Percentiles rank a stretch among this genome's conserved stretches.
Evolutionary conservation across 2,329 filamentous ascomycete genomes (phyloP).

Genomic region (Chaetomium globosum): DNA sequence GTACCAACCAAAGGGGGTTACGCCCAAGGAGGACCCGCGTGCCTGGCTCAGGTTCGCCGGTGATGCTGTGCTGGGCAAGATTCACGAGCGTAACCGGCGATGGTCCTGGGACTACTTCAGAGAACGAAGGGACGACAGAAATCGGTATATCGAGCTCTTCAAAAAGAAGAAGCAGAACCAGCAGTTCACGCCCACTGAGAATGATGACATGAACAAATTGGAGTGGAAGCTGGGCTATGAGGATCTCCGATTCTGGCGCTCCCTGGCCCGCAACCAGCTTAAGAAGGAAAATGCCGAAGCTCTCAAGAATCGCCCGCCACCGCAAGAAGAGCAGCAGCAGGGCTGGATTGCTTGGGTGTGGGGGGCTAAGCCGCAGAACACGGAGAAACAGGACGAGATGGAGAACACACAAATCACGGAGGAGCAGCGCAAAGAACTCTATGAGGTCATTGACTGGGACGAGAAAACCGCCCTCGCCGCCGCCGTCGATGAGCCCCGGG

Average conservation of each 20-base stretch:
- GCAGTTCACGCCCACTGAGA: conserved; percentile 70
- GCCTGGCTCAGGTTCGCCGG: conserved; percentile 94
- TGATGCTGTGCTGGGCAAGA: conserved; percentile 85
- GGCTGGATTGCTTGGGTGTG: conserved; percentile 93
- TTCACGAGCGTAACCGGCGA: conserved; percentile 86
- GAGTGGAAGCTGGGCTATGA: conserved; percentile 92
- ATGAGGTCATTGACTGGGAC: conserved; percentile 97
- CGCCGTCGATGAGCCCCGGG: conserved; percentile 83
- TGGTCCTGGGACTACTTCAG: conserved; percentile 98
- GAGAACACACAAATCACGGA: conserved; percentile 90
- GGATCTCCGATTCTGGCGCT: conserved; percentile 96
- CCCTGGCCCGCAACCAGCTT: conserved; percentile 87
- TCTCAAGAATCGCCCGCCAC: conserved; percentile 64
- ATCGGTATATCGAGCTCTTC: conserved; percentile 88
- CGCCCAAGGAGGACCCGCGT: conserved; percentile 83
- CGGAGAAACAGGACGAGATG: conserved; percentile 60
- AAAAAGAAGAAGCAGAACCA: conserved; percentile 85
- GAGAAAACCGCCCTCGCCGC: conserved; percentile 90
- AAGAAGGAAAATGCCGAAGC: conserved; percentile 92
- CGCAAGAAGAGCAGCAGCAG: conserved; percentile 64
- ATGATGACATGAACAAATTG: conserved; percentile 70
- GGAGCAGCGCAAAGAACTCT: conserved; percentile 92
- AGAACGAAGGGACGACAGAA: conserved; percentile 86
- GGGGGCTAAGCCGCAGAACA: conserved; percentile 66
- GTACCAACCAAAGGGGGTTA: conserved; percentile 77